Base-by-base conservation (phyloP, 345 rosid genomes). In the Dipteronia dyeriana region DNA sequence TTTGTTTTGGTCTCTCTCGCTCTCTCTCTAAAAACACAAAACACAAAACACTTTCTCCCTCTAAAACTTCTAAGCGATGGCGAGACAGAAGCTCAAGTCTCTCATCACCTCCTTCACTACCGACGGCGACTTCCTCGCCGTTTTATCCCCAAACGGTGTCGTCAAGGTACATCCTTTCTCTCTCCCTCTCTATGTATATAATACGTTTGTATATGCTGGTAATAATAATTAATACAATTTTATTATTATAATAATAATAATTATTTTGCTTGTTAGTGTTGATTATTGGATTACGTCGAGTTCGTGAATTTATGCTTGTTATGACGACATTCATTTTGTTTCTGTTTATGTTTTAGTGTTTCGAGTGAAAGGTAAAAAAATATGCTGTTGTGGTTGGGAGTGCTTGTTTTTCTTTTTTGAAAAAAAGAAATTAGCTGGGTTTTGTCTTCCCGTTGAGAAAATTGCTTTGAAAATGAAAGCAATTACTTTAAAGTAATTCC, bases 31-130 rank as follows among this genome's bases (percentile, higher is more conserved):
- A n/a, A n/a, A n/a, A n/a, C 49, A 26, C 1, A 14, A 71, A 56
- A 31, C 75, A 5, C 63, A 34, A 16, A 17, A 45, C 19, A 7
- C 59, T 20, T 38, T 11, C 29, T 57, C 69, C 9, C 49, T 31
- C 26, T 11, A 12, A 47, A 38, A 70, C 47, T 14, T 19, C 2
- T 19, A 51, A 43, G 71, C 73, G 71, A 87, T 87, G 93, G 85
- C 85, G 16, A 87, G 75, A 73, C 85, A 69, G 47, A 87, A 82
- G 69, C 41, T 76, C 23, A 89, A 86, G 70, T 79, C 86, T 67
- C 76, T 81, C 4, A 71, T 81, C 69, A 79, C 88, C 20, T 82
- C 88, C 43, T 85, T 85, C 71, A 81, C 81, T 70, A 76, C 79
- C 10, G 80, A 79, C 25, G 88, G 83, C 49, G 80, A 74, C 12